phyloP scores from a whole-genome alignment of 371 early-diverging fungal genomes.

The Mucor lusitanicus region DNA sequence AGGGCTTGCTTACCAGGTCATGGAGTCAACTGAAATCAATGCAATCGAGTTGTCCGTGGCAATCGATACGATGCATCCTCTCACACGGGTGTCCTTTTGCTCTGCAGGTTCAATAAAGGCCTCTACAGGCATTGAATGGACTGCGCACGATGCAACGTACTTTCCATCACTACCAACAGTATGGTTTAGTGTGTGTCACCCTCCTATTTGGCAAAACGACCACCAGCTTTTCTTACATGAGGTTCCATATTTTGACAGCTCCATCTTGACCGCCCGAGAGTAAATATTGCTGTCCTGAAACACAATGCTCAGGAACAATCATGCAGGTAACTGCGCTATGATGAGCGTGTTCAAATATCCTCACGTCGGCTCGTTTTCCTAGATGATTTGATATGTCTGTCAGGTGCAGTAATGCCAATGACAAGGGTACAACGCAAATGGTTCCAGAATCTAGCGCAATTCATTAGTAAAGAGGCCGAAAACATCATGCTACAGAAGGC shows the following conservation, averaged over 20 bases:
- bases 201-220: too few relatives aligned
- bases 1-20: slow-evolving; percentile 57
- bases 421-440: slow-evolving; percentile 50
- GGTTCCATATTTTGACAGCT: slow-evolving; percentile 75
- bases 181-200: not conserved
- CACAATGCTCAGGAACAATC: slow-evolving; percentile 53
- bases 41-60: slow-evolving; percentile 72
- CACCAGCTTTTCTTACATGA: slow-evolving; percentile 54
- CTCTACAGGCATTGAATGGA: slow-evolving; percentile 60
- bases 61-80: slow-evolving; percentile 66
- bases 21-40: slow-evolving; percentile 74
- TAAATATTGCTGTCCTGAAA: slow-evolving; percentile 52
- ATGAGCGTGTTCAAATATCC: slow-evolving; percentile 51
- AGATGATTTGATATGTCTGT: slow-evolving; percentile 29
- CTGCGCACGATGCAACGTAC: slow-evolving; percentile 68
- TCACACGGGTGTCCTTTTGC: slow-evolving; percentile 57
- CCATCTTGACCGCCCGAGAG: slow-evolving; percentile 72
- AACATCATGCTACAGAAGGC: not conserved
- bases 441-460: slow-evolving; percentile 51
- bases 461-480: not conserved
- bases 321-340: slow-evolving; percentile 59
- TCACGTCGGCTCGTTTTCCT: slow-evolving; percentile 17
- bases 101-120: slow-evolving; percentile 66
- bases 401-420: slow-evolving; percentile 45
- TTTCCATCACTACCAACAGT: slow-evolving; percentile 50